phyloP scores from a whole-genome alignment of 2,329 filamentous ascomycete species.

The Byssoonygena ceratinophila region DNA sequence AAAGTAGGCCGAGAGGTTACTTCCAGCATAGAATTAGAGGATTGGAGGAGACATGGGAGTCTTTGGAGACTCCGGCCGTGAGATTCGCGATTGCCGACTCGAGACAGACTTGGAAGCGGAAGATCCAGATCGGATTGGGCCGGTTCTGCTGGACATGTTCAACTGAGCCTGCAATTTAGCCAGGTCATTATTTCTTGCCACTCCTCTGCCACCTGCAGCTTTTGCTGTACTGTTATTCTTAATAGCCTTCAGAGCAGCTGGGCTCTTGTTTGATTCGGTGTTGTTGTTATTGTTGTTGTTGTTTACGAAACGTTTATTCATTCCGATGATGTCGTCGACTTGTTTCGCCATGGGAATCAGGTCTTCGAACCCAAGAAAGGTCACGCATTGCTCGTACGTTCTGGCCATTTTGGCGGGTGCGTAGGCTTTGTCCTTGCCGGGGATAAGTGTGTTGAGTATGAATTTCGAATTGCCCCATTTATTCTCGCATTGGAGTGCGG shows the following conservation, averaged over 20 bases:
- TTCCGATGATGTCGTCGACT: constrained; percentile 52
- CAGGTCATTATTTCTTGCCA: neutral
- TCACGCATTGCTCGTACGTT: constrained; percentile 60
- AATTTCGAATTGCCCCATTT: constrained; percentile 90
- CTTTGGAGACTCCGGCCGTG: neutral
- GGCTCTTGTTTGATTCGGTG: constrained; percentile 3
- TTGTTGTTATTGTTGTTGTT: too few relatives aligned
- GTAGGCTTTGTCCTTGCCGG: constrained; percentile 60
- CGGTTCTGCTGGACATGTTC: neutral
- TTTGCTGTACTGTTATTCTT: constrained; percentile 13
- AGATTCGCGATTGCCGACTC: neutral
- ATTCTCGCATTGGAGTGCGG: constrained; percentile 68
- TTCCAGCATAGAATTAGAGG: constrained; percentile 1
- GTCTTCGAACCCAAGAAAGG: constrained; percentile 53
- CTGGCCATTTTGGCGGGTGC: constrained; percentile 53
- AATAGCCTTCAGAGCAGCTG: constrained; percentile 15
- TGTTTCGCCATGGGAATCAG: constrained; percentile 54
- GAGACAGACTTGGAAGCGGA: neutral
- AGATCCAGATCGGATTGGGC: neutral
- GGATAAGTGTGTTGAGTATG: constrained; percentile 71
- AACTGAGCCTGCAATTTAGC: neutral
- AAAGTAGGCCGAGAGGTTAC: neutral
- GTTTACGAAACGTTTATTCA: neutral
- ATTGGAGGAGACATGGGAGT: neutral
- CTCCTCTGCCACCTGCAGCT: constrained; percentile 8